Evolutionary conservation across 2,329 filamentous ascomycete genomes (phyloP), one percentile per base, ranked within the genome.

Genomic region (Pseudogymnoascus sp.): DNA sequence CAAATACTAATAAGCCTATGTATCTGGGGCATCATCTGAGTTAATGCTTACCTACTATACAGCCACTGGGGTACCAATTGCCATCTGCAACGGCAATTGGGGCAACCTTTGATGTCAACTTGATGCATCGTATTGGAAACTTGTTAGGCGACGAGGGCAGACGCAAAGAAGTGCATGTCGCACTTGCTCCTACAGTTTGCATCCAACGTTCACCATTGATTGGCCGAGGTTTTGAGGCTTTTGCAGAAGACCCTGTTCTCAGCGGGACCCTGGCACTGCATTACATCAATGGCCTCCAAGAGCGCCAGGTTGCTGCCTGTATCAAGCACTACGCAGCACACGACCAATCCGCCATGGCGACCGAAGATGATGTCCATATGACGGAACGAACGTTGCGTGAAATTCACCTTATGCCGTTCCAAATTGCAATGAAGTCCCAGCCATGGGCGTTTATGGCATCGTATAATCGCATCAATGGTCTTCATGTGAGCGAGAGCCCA

Each of bases 161-260:
- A 33, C 66, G 71, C 16, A 73, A 72, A 64, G 70, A 69, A 52
- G 68, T 68, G 62, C 65, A 70, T 65, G 68, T 72, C 49, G 64
- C 72, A 28, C 65, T 73, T 12, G 71, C 69, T 9, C 70, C 72
- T 35, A 71, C 69, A 49, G 66, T 69, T 64, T 61, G 37, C 28
- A 59, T 35, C 16, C 62, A 61, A 23, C 23, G 62, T 38, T 71
- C 69, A 11, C 70, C 70, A 1, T 62, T 73, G 16, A 70, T 70
- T 7, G 71, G 71, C 35, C 66, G 71, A 31, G 72, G 72, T 63
- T 71, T 71, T 62, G 71, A 73, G 64, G 68, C 69, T 43, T 73
- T 71, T 63, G 69, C 69, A 12, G 71, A 73, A 59, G 71, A 73
- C 63, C 71, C 71, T 45, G 66, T 72, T 35, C 65, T 73, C 41